Percentiles rank a stretch among this genome's conserved stretches.
These are phyloP conservation scores for Irpex sp. DNA, from an alignment of 1,284 basidiomycete genomes.

Conservation along the genomic window DNA sequence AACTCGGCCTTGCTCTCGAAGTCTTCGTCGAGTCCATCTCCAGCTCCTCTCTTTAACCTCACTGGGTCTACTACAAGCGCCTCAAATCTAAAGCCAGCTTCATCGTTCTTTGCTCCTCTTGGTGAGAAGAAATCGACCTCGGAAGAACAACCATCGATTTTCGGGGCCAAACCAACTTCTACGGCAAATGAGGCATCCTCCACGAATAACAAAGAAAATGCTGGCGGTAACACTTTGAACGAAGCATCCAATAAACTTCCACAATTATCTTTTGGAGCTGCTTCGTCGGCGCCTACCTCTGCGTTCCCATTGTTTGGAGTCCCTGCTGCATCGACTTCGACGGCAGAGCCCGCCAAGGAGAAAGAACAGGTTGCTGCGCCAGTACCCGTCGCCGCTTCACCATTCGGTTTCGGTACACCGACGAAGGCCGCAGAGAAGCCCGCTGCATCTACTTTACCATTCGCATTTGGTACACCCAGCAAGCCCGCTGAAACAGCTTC, in stretches of 20 bases:
- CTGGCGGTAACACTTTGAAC: background rate
- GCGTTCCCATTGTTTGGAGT: background rate
- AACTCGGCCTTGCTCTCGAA: conserved; percentile 32
- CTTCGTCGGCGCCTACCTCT: background rate
- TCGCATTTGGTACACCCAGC: conserved; percentile 3
- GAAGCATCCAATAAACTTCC: background rate
- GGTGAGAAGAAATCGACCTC: background rate
- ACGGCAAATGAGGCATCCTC: background rate
- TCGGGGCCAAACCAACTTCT: background rate
- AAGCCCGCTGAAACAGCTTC: conserved; percentile 1
- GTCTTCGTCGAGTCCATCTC: conserved; percentile 20
- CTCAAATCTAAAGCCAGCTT: background rate
- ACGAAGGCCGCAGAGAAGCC: background rate
- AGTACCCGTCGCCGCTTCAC: background rate
- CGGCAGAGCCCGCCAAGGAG: background rate
- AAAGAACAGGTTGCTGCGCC: background rate
- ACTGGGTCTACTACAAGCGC: conserved; percentile 4
- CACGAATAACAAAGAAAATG: background rate
- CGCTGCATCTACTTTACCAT: background rate
- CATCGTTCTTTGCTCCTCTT: conserved; percentile 13
- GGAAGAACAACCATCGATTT: background rate
- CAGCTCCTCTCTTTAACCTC: conserved; percentile 7
- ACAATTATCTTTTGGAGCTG: background rate
- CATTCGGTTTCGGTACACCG: conserved; percentile 13
- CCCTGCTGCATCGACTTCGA: conserved; percentile 10